Evolutionary conservation across 192 early-diverging fungal genomes (phyloP).

Genomic region (Entomortierella chlamydospora): DNA sequence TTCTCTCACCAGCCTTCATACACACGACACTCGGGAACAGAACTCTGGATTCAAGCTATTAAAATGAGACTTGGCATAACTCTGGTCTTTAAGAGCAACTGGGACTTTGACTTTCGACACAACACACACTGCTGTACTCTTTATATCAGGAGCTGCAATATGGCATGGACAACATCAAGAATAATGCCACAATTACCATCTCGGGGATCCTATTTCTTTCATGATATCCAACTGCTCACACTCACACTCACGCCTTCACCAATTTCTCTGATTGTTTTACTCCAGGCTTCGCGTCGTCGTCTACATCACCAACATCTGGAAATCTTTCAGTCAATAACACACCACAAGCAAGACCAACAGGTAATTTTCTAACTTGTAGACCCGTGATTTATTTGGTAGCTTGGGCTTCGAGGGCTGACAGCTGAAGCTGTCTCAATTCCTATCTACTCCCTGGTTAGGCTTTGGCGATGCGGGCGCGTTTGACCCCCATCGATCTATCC

Average conservation of each 20-base stretch:
- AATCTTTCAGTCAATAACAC: slow-evolving; percentile 43
- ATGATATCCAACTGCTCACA: too few relatives aligned
- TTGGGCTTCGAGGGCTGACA: not conserved
- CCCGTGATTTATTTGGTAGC: too few relatives aligned
- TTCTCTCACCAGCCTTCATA: not conserved
- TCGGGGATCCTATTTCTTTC: too few relatives aligned
- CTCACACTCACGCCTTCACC: not conserved
- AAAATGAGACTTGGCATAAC: too few relatives aligned
- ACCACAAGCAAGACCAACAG: slow-evolving; percentile 44
- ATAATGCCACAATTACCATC: too few relatives aligned
- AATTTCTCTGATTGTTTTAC: not conserved
- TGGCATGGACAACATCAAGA: too few relatives aligned
- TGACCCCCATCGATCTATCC: slow-evolving; percentile 44
- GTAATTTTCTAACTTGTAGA: not conserved
- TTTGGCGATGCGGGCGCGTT: slow-evolving; percentile 32
- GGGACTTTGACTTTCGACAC: too few relatives aligned
- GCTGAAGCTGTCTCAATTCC: too few relatives aligned
- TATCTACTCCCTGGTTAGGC: slow-evolving; percentile 9
- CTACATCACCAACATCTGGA: slow-evolving; percentile 39
- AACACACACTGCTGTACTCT: too few relatives aligned
- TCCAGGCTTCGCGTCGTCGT: slow-evolving; percentile 39
- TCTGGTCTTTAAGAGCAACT: too few relatives aligned
- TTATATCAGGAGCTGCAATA: too few relatives aligned
- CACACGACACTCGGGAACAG: not conserved
- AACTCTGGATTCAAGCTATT: not conserved